Conservation (phyloP, 2,329 filamentous ascomycete species). For the Colletotrichum caudatum region DNA sequence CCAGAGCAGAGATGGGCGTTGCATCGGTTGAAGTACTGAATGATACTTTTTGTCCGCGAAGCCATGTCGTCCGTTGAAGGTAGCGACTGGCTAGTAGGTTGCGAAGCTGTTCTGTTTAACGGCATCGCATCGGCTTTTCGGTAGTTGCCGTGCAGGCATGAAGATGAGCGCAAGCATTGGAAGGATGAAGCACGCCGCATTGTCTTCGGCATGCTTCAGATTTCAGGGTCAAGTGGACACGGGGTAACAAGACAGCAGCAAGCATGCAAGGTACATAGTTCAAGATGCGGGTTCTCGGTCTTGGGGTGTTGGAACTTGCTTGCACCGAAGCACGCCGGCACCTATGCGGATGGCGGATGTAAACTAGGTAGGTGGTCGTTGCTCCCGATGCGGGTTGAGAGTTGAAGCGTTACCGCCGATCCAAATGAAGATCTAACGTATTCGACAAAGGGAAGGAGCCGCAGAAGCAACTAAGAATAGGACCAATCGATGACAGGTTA, state of each 20-base stretch:
- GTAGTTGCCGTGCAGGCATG: constrained; percentile 28
- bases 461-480: constrained; percentile 19
- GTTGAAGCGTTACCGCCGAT: not conserved
- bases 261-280: not conserved
- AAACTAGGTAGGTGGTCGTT: not conserved
- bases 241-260: not conserved
- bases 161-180: constrained; percentile 28
- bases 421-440: not conserved
- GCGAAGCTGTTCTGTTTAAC: constrained; percentile 3
- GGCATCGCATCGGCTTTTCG: constrained; percentile 11
- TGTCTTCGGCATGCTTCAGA: constrained; percentile 24
- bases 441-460: not conserved
- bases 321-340: not conserved
- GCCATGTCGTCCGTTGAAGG: not conserved
- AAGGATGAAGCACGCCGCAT: constrained; percentile 30
- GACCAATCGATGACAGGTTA: not conserved
- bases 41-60: not conserved
- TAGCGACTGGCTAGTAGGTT: not conserved
- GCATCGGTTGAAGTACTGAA: not conserved
- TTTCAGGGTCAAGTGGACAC: constrained; percentile 13
- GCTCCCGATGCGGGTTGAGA: not conserved
- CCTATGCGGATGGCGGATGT: constrained; percentile 2
- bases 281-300: not conserved
- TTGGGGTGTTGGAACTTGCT: not conserved
- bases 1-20: not conserved